These are phyloP conservation scores for Pseudogymnoascus sp. DNA, from an alignment of 2,329 filamentous ascomycete species.

Conservation along the genomic window DNA sequence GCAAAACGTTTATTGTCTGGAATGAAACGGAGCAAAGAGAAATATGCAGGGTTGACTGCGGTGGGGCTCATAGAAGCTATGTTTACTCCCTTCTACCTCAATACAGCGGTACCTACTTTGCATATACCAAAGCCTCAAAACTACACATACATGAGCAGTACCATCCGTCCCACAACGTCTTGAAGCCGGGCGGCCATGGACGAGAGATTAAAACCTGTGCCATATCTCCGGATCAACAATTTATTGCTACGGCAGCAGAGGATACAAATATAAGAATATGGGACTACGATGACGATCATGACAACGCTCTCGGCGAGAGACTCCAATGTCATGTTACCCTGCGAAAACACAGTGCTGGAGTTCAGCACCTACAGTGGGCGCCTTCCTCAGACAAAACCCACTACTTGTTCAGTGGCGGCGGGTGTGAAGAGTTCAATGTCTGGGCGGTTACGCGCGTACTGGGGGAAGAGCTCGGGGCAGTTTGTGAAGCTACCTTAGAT, in stretches of 20 bases:
- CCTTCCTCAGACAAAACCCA: conserved; percentile 36
- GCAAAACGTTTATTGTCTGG: conserved; percentile 74
- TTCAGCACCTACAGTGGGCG: conserved; percentile 67
- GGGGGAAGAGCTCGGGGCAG: conserved; percentile 46
- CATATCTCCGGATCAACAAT: conserved; percentile 32
- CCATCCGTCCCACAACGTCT: conserved; percentile 35
- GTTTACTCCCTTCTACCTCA: conserved; percentile 36
- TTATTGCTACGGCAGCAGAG: conserved; percentile 63
- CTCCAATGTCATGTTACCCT: conserved; percentile 54
- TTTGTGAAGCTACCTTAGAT: conserved; percentile 49
- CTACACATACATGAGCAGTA: conserved; percentile 39
- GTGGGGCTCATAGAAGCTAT: conserved; percentile 77
- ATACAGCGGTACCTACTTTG: conserved; percentile 45
- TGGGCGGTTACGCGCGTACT: conserved; percentile 59
- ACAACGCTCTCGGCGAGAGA: conserved; percentile 13
- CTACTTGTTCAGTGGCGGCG: conserved; percentile 79
- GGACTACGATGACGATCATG: conserved; percentile 36
- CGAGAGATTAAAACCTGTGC: conserved; percentile 70
- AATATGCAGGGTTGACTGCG: conserved; percentile 68
- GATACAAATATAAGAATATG: conserved; percentile 74
- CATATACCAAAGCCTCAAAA: conserved; percentile 66
- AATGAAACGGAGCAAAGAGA: conserved; percentile 67
- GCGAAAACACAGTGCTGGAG: conserved; percentile 72
- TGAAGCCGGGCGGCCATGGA: conserved; percentile 72
- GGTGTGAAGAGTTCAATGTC: conserved; percentile 81